Evolutionary conservation across 1,139 yeast species (phyloP).

Genomic region (Kluyveromyces marxianus): DNA sequence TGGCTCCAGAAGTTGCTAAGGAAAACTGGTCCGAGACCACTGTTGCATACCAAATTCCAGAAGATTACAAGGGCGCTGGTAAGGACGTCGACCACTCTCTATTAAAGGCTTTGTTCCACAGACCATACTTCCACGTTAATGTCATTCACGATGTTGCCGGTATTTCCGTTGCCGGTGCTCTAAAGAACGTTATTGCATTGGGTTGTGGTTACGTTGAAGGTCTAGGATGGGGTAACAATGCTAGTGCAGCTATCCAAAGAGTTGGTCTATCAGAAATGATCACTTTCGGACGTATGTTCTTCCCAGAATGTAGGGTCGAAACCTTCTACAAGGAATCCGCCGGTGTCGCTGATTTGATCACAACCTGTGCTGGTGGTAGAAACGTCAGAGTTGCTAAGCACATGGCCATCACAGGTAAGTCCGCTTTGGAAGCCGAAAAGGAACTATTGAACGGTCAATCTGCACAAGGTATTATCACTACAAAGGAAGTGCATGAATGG

Average conservation of each 20-base stretch:
- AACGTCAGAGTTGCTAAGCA: slow-evolving; percentile 81
- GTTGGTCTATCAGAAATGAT: slow-evolving; percentile 85
- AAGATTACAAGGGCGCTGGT: slow-evolving; percentile 60
- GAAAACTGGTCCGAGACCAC: slow-evolving; percentile 95
- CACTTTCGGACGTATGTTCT: slow-evolving; percentile 67
- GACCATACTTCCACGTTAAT: slow-evolving; percentile 91
- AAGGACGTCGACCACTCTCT: slow-evolving; percentile 63
- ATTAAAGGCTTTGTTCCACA: slow-evolving; percentile 75
- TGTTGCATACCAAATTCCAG: slow-evolving; percentile 73
- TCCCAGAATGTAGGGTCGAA: slow-evolving; percentile 61
- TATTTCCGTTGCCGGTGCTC: slow-evolving; percentile 89
- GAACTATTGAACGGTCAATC: slow-evolving; percentile 84
- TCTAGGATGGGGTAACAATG: slow-evolving; percentile 96
- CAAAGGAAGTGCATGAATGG: slow-evolving; percentile 84
- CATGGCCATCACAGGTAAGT: slow-evolving; percentile 63
- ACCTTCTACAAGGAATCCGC: slow-evolving; percentile 90
- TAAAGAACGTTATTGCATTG: slow-evolving; percentile 87
- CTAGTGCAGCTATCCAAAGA: slow-evolving; percentile 93
- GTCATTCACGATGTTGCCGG: slow-evolving; percentile 89
- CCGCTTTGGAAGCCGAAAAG: slow-evolving; percentile 74
- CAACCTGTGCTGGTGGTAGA: slow-evolving; percentile 95
- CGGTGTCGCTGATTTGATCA: slow-evolving; percentile 94
- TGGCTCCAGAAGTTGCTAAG: slow-evolving; percentile 90
- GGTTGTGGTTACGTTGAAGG: slow-evolving; percentile 96
- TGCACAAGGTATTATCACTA: slow-evolving; percentile 87